Conservation (phyloP, 176 grass and related monocot genomes). For the Musa troglodytarum region DNA sequence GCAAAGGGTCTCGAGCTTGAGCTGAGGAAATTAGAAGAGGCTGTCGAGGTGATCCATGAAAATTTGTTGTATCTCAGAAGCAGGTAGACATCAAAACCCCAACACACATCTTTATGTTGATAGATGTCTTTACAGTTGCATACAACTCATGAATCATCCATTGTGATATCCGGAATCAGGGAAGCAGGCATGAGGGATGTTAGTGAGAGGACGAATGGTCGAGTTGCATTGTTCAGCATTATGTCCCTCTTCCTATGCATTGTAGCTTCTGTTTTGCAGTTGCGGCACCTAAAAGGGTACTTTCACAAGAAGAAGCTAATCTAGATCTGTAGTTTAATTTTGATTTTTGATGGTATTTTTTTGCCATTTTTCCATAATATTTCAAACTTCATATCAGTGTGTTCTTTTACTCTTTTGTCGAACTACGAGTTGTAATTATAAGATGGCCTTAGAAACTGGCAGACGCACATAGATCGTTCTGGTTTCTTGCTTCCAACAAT, state of each 20-base stretch:
- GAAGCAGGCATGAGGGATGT: conserved; percentile 73
- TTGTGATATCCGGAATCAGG: conserved; percentile 20
- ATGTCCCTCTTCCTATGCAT: conserved; percentile 73
- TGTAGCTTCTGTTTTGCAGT: conserved; percentile 45
- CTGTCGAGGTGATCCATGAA: conserved; percentile 69
- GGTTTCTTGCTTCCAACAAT: neutral
- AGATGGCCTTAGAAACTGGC: neutral
- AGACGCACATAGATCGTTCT: too few species aligned
- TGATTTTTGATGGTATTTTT: neutral
- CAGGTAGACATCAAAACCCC: conserved; percentile 29
- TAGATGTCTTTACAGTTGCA: neutral
- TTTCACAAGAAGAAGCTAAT: conserved; percentile 96
- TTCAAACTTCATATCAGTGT: neutral
- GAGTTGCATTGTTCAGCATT: conserved; percentile 72
- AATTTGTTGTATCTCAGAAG: conserved; percentile 68
- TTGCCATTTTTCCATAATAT: neutral
- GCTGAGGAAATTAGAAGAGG: conserved; percentile 62
- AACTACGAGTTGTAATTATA: neutral
- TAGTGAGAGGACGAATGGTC: conserved; percentile 72
- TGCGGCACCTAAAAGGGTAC: conserved; percentile 69
- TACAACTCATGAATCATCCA: neutral
- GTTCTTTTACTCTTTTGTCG: too few species aligned
- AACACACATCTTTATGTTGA: neutral
- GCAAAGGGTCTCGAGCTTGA: conserved; percentile 76
- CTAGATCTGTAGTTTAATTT: conserved; percentile 17